Evolutionary conservation across 139 green algal species (phyloP).

Genomic region (Pedinophyceae sp.): DNA sequence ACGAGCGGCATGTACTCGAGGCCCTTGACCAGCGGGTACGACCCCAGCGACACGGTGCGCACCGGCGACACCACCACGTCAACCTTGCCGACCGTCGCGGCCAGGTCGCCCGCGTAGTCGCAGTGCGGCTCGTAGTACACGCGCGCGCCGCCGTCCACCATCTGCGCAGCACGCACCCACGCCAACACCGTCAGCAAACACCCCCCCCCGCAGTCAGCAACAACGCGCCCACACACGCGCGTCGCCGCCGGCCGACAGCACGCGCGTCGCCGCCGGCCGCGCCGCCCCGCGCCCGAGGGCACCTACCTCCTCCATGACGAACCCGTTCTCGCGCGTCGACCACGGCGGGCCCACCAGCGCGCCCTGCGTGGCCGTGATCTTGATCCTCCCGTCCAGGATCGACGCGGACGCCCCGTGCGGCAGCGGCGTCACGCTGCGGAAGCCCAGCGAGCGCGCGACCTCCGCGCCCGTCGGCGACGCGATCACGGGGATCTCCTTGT

Average conservation of each 20-base stretch:
- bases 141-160: slow-evolving; percentile 5
- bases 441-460: slow-evolving; percentile 38
- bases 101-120: slow-evolving; percentile 25
- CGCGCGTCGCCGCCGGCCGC: background rate
- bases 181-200: slow-evolving; percentile 6
- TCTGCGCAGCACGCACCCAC: slow-evolving; percentile 3
- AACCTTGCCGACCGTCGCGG: slow-evolving; percentile 18
- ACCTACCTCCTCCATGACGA: slow-evolving; percentile 17
- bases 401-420: slow-evolving; percentile 28
- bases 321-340: slow-evolving; percentile 48
- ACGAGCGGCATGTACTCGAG: too few species aligned
- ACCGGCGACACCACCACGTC: slow-evolving; percentile 46
- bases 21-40: slow-evolving; percentile 38
- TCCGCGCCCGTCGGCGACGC: slow-evolving; percentile 36
- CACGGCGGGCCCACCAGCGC: slow-evolving; percentile 66
- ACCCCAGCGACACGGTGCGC: slow-evolving; percentile 18
- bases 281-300: slow-evolving; percentile 24
- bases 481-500: slow-evolving; percentile 41
- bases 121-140: slow-evolving; percentile 61
- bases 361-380: slow-evolving; percentile 38
- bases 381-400: slow-evolving; percentile 29
- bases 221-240: background rate
- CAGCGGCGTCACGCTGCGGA: slow-evolving; percentile 35
- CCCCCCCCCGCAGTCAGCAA: background rate
- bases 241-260: background rate